phyloP scores from a whole-genome alignment of 495 filamentous ascomycete species.

The Penicillium samsonianum region DNA sequence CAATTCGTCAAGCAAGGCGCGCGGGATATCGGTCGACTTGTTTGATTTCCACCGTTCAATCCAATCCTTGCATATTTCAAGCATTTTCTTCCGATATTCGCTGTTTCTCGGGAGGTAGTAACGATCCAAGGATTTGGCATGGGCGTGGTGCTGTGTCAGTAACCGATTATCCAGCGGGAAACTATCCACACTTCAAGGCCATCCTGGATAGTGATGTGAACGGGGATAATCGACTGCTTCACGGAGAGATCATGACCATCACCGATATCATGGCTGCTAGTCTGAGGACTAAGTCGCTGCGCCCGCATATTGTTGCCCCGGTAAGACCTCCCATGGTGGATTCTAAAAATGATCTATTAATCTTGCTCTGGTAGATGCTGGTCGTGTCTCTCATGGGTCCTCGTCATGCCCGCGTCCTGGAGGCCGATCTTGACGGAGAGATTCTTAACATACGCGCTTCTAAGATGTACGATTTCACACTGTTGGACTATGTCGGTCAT shows the following conservation, averaged over 20 bases:
- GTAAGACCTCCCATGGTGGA: not conserved
- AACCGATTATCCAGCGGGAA: no score
- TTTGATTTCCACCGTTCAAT: no score
- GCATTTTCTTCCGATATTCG: no score
- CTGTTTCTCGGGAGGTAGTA: no score
- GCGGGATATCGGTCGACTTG: no score
- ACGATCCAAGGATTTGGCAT: no score
- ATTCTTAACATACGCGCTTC: not conserved
- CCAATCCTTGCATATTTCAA: no score
- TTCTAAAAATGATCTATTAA: not conserved
- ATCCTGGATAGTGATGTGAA: not conserved
- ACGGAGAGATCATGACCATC: constrained; percentile 1
- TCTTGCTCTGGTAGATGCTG: not conserved
- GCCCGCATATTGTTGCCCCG: not conserved
- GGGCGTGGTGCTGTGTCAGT: no score
- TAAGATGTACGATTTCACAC: not conserved
- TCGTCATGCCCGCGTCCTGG: not conserved
- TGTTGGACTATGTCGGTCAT: no score
- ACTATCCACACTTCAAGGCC: not conserved
- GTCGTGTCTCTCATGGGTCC: not conserved
- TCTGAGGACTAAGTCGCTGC: not conserved
- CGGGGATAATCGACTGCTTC: not conserved
- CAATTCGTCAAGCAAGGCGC: no score
- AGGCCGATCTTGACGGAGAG: not conserved
- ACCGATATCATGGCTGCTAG: not conserved